Evolutionary conservation across 495 filamentous ascomycete genomes (phyloP), one percentile per base, ranked within the genome.

Genomic region (Amphirosellinia nigrospora): DNA sequence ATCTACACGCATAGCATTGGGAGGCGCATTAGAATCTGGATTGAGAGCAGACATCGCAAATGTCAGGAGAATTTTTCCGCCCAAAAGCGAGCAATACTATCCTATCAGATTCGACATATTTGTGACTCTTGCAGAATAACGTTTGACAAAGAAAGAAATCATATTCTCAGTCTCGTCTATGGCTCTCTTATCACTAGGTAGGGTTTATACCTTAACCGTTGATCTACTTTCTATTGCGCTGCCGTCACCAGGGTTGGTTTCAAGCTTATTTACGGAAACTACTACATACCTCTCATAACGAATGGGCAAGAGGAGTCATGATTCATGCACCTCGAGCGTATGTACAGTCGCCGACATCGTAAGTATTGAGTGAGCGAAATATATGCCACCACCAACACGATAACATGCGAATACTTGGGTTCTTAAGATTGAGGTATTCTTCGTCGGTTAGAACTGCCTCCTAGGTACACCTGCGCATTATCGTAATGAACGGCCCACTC

Each of bases 1-100:
- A 55, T 53, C 28, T 70, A 59, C 23, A 48, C n/a, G 46, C 66
- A 66, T 58, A 55, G 70, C 55, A 63, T 67, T 61, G 66, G 68
- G 55, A 78, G 45, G 30, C 69, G 60, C 69, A 39, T 55, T 70
- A 68, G 41, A 64, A 46, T 19, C 13, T 55, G 46, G 34, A 48
- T 64, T 53, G 48, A 70, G 38, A 64, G 59, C 10, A 19, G 26
- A n/a, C 38, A 58, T 56, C 15, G 32, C 46, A 45, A 53, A 64
- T 16, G 9, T 26, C 6, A 41, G 23, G 34, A 26, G 34, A 53
- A 34, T 55, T 53, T 28, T 16, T 41, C 13, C 13, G 26, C 26
- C 19, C 23, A 30, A 70, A 63, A 46, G 39, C 30, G 10, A 59
- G 65, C 28, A 26, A 58, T 58, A 26, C 34, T 21, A 16, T 52